Evolutionary conservation across 768 basidiomycete species (phyloP), one percentile per base, ranked within the genome.

Genomic region (Leccinum olivaceopallidum): DNA sequence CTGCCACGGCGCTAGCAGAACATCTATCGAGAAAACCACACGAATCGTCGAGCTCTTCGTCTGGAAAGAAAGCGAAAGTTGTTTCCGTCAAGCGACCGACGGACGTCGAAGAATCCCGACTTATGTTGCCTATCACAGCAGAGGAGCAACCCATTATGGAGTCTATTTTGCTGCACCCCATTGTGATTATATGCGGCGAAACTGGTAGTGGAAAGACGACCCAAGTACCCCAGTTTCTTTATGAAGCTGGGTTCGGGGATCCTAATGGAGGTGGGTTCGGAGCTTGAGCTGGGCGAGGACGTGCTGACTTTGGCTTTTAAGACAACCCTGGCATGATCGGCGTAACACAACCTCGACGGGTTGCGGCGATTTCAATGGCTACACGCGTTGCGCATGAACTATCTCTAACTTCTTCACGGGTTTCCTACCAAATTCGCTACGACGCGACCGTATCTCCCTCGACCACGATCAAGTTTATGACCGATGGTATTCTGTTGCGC

Each of bases 151-250:
- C 85, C 2, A 94, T 99, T 57, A 90, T 98, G 87, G 95, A 96
- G 69, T 85, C 94, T 5, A 85, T 99, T 50, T 74, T 93, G 57
- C 78, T 97, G 37, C 87, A 98, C 71, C 85, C 90, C 0, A 90
- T 96, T 6, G 88, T 94, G 30, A 59, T 74, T 39, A 67, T 76
- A 63, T 89, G 87, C 62, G 89, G 97, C 73, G 96, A 99, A 79
- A 99, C 97, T 16, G 97, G 97, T 53, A 95, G 93, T 70, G 97
- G 97, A 51, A 99, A 98, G 78, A 98, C 97, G 1, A 99, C 97
- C 0, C 97, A 98, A 73, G 87, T 98, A 7, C 97, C 97, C 12
- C 97, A 98, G 72, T 98, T 98, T 76, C 80, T 99, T n/a, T 98
- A 89, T 62, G 97, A 99, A 73, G 93, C 92, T 22, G 97, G 97